Base-by-base conservation (phyloP, 2,329 filamentous ascomycete species). In the Botrytis byssoidea region DNA sequence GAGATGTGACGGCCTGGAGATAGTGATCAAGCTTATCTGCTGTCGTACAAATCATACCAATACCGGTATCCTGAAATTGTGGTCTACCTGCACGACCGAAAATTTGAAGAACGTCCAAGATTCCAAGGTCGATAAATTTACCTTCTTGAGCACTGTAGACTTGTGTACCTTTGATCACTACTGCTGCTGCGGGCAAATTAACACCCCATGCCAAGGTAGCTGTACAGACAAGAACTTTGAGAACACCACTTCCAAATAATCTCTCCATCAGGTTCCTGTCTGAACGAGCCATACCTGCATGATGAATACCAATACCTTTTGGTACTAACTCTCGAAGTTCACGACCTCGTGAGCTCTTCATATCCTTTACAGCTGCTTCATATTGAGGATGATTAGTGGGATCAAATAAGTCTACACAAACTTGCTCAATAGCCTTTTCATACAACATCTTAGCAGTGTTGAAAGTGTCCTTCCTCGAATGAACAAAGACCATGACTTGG, bases 401-500 rank as follows among this genome's bases (percentile, higher is more conserved):
- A 80, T 97, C 94, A 75, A 99, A 94, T 0, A 99, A 86, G 74
- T 97, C 93, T 18, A 90, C 85, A 76, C 92, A 93, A 61, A 90
- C 88, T 57, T 97, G 88, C 48, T 98, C 95, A 3, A 90, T 85
- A 1, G 96, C 96, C 85, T 96, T 94, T 78, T 98, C 91, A 75
- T 93, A 90, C 40, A 99, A 85, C 85, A 92, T 93, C 77, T 93
- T 92, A 64, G 96, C 95, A 1, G 95, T 97, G 75, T 92, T 88
- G 77, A 97, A 90, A 0, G 97, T 99, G 78, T 99, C 97, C 81
- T 97, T 95, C 40, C 96, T 89, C 1, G 95, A 98, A 82, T 99
- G 97, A 18, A 99, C 97, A 82, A 99, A 99, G 0, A 99, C 95
- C 97, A 99, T 99, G 77, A 99, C 89, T 82, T 99, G 96, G 79